Evolutionary conservation across 345 rosid genomes (phyloP).

Genomic region (Hirschfeldia incana): DNA sequence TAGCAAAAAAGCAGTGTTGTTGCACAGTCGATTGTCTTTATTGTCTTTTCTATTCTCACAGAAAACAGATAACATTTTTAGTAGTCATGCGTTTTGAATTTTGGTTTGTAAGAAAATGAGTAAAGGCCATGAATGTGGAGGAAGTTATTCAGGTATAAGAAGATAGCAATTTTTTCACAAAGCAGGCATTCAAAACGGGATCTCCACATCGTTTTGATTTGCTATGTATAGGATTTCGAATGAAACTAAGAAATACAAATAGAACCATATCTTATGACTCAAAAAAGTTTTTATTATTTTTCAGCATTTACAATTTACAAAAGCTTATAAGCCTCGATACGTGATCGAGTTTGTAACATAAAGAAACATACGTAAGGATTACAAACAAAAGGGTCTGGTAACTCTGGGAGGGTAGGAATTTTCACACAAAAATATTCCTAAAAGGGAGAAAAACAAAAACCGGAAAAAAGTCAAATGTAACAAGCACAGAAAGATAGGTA

Average conservation of each 20-base stretch:
- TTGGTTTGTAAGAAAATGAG: not conserved
- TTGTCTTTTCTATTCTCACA: not conserved
- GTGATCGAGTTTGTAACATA: not conserved
- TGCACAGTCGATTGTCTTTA: not conserved
- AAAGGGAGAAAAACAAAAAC: not conserved
- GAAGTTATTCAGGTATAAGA: not conserved
- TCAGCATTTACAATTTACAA: conserved; percentile 28
- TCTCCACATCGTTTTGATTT: not conserved
- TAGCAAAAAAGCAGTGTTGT: not conserved
- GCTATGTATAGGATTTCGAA: not conserved
- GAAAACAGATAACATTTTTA: too few species aligned
- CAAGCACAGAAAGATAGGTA: conserved; percentile 20
- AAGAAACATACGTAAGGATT: not conserved
- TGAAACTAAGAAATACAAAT: not conserved
- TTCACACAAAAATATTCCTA: conserved; percentile 3
- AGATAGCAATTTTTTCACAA: not conserved
- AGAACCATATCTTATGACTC: not conserved
- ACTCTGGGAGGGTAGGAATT: not conserved
- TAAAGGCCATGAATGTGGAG: not conserved
- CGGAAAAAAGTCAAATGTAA: not conserved
- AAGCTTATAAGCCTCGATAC: not conserved
- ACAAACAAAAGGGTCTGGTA: conserved; percentile 11
- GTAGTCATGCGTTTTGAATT: not conserved
- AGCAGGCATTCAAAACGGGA: not conserved
- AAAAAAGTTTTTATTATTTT: conserved; percentile 1